Percentiles rank a stretch among this genome's conserved stretches.
phyloP scores from a whole-genome alignment of 83 land plant species.

The Diphasiastrum complanatum region DNA sequence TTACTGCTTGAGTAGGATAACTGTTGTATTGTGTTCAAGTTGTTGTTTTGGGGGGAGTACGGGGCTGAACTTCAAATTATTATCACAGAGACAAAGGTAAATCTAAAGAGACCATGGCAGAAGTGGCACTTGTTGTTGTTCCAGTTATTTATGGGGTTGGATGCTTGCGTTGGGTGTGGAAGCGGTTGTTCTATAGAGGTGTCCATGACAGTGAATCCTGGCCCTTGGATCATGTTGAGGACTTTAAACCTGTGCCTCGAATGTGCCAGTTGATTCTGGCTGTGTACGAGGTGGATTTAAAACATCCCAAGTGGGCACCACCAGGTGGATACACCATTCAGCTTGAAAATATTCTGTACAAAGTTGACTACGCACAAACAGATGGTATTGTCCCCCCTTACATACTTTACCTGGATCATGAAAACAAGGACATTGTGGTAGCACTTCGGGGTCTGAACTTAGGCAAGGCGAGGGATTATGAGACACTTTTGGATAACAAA shows the following conservation, averaged over 20 bases:
- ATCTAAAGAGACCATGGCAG: too few relatives aligned
- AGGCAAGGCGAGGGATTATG: constrained; percentile 57
- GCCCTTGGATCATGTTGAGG: constrained; percentile 37
- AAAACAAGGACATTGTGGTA: constrained; percentile 48
- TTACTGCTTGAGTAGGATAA: too few relatives aligned
- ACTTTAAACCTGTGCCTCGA: constrained; percentile 46
- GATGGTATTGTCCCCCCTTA: constrained; percentile 62
- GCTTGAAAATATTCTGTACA: constrained; percentile 44
- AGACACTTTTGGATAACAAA: constrained; percentile 53
- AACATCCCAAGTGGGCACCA: constrained; percentile 38
- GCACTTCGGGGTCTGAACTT: constrained; percentile 81
- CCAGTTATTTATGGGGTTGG: constrained; percentile 29
- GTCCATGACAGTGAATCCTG: constrained; percentile 47
- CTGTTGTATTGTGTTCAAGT: too few relatives aligned
- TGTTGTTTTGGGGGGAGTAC: too few relatives aligned
- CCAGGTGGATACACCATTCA: constrained; percentile 42
- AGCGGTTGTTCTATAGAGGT: constrained; percentile 42
- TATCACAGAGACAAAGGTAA: too few relatives aligned
- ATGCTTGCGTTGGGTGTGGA: constrained; percentile 48
- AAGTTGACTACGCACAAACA: constrained; percentile 36
- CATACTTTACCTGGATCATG: constrained; percentile 65
- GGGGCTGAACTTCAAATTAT: too few relatives aligned
- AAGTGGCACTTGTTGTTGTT: too few relatives aligned
- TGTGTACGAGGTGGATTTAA: constrained; percentile 58
- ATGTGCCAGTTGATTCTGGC: constrained; percentile 44